Evolutionary conservation across 2,329 filamentous ascomycete species (phyloP).

Genomic region (Clarireedia sp.): DNA sequence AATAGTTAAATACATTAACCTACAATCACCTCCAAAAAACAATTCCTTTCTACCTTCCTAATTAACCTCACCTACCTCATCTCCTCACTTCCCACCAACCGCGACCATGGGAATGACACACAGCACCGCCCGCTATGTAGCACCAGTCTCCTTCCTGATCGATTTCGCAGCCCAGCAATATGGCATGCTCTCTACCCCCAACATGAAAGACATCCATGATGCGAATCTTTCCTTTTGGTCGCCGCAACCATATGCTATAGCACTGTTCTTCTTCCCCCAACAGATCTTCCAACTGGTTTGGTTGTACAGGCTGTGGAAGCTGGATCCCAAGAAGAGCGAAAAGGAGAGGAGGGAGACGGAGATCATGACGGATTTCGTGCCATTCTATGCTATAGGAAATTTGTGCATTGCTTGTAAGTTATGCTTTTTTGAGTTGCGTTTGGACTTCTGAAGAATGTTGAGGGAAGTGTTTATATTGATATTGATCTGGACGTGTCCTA

Average conservation of each 20-base stretch:
- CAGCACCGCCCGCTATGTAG: conserved; percentile 45
- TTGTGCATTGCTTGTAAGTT: conserved; percentile 48
- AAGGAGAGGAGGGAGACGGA: conserved; percentile 35
- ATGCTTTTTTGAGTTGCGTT: neutral
- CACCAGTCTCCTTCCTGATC: conserved; percentile 45
- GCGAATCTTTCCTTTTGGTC: conserved; percentile 50
- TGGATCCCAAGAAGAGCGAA: conserved; percentile 33
- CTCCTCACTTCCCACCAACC: neutral
- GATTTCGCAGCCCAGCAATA: conserved; percentile 53
- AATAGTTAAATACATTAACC: too few species aligned
- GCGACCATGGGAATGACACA: conserved; percentile 43
- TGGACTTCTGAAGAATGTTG: neutral
- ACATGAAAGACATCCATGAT: conserved; percentile 53
- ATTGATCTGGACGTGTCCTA: conserved; percentile 14
- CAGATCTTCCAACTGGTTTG: conserved; percentile 50
- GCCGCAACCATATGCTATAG: conserved; percentile 51
- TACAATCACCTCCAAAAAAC: too few species aligned
- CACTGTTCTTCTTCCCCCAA: conserved; percentile 52
- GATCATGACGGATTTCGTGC: conserved; percentile 45
- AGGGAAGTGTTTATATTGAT: neutral
- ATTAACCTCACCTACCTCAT: neutral
- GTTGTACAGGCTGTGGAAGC: conserved; percentile 47
- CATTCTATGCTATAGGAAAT: conserved; percentile 48
- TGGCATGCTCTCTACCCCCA: conserved; percentile 47
- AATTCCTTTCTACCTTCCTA: too few species aligned